Conservation (phyloP, 1,284 basidiomycete species). For the Earliella scabrosa region DNA sequence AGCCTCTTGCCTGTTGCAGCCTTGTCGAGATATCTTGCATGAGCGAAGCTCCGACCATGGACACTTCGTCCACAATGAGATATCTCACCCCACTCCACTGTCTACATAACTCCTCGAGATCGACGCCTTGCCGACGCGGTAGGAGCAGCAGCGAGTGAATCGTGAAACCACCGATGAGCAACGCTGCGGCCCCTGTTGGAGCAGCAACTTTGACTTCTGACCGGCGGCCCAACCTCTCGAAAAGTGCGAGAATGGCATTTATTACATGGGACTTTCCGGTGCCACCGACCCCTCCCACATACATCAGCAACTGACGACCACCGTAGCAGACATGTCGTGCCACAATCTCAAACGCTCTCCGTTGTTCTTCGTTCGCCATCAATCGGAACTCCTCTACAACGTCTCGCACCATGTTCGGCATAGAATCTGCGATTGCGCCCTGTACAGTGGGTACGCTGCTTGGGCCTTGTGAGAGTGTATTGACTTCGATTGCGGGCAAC, state of each 20-base stretch:
- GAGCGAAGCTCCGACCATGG: constrained; percentile 1
- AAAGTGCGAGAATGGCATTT: constrained; percentile 8
- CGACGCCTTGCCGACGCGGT: neutral
- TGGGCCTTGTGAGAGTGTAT: neutral
- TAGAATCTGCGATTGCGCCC: neutral
- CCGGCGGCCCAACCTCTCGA: neutral
- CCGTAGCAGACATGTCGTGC: constrained; percentile 1
- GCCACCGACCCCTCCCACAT: no score
- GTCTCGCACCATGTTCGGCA: neutral
- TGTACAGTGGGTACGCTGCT: neutral
- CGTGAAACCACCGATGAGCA: no score
- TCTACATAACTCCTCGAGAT: neutral
- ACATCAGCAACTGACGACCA: constrained; percentile 12
- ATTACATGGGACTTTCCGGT: constrained; percentile 25
- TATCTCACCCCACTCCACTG: neutral
- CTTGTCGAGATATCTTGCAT: neutral
- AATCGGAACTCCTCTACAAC: neutral
- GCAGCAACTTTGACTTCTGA: constrained; percentile 6
- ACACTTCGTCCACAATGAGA: constrained; percentile 6
- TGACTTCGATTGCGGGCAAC: no score
- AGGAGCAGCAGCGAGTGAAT: constrained; percentile 16
- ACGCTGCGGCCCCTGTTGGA: constrained; percentile 13
- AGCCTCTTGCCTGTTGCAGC: constrained; percentile 1
- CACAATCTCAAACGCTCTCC: constrained; percentile 1
- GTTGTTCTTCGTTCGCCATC: neutral